Percentiles rank a stretch among this genome's conserved stretches.
Conservation (phyloP, 2,329 filamentous ascomycete genomes). For the Fusarium sp. region DNA sequence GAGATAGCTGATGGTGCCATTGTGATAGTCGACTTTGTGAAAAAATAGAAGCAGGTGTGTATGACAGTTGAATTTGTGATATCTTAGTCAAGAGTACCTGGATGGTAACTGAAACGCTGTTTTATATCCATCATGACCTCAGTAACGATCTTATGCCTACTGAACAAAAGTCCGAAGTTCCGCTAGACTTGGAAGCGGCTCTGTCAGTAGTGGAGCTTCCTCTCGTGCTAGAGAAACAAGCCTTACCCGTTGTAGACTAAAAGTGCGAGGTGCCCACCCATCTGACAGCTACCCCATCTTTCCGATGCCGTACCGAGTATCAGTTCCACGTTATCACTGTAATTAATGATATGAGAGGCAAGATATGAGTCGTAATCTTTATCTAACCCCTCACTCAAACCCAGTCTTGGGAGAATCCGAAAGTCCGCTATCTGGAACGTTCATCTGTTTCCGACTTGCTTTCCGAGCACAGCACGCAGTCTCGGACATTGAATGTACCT, state of each 20-base stretch:
- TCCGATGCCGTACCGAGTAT: background rate
- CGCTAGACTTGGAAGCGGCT: background rate
- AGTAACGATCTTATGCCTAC: too few species aligned
- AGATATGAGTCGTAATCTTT: background rate
- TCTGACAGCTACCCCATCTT: background rate
- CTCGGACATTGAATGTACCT: background rate
- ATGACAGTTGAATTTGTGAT: too few species aligned
- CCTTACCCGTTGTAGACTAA: constrained; percentile 9
- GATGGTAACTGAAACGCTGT: background rate
- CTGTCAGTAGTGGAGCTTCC: background rate
- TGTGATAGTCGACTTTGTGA: too few species aligned
- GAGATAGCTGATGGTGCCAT: background rate
- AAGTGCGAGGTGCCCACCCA: constrained; percentile 4
- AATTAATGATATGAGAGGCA: rapidly evolving
- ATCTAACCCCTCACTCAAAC: background rate
- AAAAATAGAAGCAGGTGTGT: too few species aligned
- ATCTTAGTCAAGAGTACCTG: too few species aligned
- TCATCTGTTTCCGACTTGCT: background rate
- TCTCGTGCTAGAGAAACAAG: background rate
- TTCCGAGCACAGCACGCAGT: background rate
- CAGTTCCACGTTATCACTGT: background rate
- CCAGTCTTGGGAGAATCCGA: background rate
- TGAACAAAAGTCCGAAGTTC: background rate
- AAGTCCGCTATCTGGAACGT: background rate
- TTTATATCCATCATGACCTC: background rate